Evolutionary conservation across 2,329 filamentous ascomycete genomes (phyloP), one percentile per base, ranked within the genome.

Genomic region (Aspergillus nomiae): DNA sequence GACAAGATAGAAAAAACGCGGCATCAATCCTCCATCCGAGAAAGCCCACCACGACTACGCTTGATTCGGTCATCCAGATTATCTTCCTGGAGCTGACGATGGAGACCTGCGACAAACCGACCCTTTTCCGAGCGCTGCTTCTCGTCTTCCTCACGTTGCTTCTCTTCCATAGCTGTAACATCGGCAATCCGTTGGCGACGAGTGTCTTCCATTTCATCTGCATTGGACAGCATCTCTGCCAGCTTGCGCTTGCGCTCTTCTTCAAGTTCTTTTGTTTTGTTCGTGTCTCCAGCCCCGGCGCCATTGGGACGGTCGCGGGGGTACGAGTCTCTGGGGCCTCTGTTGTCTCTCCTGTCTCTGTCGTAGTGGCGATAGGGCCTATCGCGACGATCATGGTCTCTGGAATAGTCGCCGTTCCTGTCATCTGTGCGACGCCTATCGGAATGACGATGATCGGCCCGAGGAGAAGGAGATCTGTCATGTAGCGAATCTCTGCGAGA

Each of bases 221-320:
- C 90, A 32, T 88, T 89, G 21, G 85, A 84, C 74, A 91, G 89
- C 90, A 93, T 92, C 10, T 87, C 89, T 19, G 88, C 90, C 21
- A 92, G 78, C 73, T 88, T 91, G 28, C 71, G 70, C 41, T 67
- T 67, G 28, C 74, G 74, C 50, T 77, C 75, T 64, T 74, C 74
- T 32, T 76, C 73, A 19, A 67, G 48, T 12, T 70, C 69, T 50
- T 71, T 73, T n/a, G 68, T 59, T 46, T 69, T 69, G 48, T 64
- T 32, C 46, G 66, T 8, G 61, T 62, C 28, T 58, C 68, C 51
- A 51, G 50, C 10, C 57, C 60, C 30, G 59, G 54, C 10, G n/a
- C 28, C 12, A 24, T 21, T 38, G 32, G 51, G 51, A 34, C 65
- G 65, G 53, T 69, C 64, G 24, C 71, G 66, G 14, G 51, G 41